A percentile compares a stretch with the other conserved stretches of the same genome.
These are phyloP conservation scores for Helicostylum pulchrum DNA, from an alignment of 192 early-diverging fungal genomes.

Conservation along the genomic window DNA sequence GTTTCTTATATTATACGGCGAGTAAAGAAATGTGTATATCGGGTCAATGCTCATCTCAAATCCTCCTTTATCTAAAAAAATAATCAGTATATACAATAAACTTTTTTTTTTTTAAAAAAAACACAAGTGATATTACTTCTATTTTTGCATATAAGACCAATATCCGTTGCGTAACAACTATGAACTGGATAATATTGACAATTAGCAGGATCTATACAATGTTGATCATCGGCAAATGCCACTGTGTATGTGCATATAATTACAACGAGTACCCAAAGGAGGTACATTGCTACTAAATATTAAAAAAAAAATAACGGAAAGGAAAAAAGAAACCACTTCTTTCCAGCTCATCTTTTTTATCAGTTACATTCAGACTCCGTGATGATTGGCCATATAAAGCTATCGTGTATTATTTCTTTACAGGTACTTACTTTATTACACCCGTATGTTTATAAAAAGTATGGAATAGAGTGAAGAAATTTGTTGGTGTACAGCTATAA, in stretches of 20 bases:
- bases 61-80: conserved; percentile 15
- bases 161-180: conserved; percentile 25
- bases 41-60: conserved; percentile 28
- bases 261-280: conserved; percentile 5
- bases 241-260: background rate
- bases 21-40: conserved; percentile 21
- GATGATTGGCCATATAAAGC: too few relatives aligned
- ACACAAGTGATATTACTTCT: conserved; percentile 15
- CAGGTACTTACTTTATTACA: too few relatives aligned
- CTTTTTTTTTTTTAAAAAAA: background rate
- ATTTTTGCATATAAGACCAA: conserved; percentile 27
- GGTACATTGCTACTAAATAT: conserved; percentile 2
- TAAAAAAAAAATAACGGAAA: background rate
- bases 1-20: conserved; percentile 12
- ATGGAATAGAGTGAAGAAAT: too few relatives aligned
- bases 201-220: conserved; percentile 27
- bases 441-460: too few relatives aligned
- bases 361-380: too few relatives aligned
- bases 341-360: too few relatives aligned
- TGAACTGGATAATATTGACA: conserved; percentile 37
- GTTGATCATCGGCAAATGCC: conserved; percentile 3
- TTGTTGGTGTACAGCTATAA: too few relatives aligned
- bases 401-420: too few relatives aligned
- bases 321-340: too few relatives aligned
- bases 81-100: background rate